Conservation (phyloP, 768 basidiomycete genomes). For the Suillus brevipes region DNA sequence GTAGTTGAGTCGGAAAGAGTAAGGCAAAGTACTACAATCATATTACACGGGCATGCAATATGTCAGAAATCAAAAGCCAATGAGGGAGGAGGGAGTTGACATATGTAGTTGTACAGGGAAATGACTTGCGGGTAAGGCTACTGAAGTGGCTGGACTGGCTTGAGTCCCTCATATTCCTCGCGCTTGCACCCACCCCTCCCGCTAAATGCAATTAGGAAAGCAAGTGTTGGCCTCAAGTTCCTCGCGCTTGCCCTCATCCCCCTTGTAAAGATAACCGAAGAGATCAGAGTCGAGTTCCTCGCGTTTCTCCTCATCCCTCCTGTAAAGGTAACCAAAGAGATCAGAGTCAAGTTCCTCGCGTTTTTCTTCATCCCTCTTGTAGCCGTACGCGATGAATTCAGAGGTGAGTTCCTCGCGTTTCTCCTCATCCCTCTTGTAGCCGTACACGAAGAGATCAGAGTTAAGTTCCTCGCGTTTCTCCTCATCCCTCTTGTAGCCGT, state of each 20-base stretch:
- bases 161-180: too few species aligned
- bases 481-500: not conserved
- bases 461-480: conserved; percentile 18
- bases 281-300: conserved; percentile 22
- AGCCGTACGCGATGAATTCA: too few species aligned
- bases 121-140: not conserved
- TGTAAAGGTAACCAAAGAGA: too few species aligned
- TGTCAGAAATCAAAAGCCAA: not conserved
- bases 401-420: conserved; percentile 24
- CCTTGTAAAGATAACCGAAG: too few species aligned
- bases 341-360: conserved; percentile 23
- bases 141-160: too few species aligned
- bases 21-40: not conserved
- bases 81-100: not conserved
- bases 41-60: not conserved
- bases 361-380: not conserved
- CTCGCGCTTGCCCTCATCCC: too few species aligned
- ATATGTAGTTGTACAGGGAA: not conserved
- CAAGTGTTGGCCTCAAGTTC: too few species aligned
- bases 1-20: not conserved
- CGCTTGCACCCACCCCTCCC: too few species aligned
- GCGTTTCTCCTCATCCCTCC: not conserved
- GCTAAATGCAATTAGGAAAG: too few species aligned
- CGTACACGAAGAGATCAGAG: conserved; percentile 11
- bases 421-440: not conserved